Conservation (phyloP, 225 moss, liverwort and hornwort species). For the Rhytidiadelphus loreus region DNA sequence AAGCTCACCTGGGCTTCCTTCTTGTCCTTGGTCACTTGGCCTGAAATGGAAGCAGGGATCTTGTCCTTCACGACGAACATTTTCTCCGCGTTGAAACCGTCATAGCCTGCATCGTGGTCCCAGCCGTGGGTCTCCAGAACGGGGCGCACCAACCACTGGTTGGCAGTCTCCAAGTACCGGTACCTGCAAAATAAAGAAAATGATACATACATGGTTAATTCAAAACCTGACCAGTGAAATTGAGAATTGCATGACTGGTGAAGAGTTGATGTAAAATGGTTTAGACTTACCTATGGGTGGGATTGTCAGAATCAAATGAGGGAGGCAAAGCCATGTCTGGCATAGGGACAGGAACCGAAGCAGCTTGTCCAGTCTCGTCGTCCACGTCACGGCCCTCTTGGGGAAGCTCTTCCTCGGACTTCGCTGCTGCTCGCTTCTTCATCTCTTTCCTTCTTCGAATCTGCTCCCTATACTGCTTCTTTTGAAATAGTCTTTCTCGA, state of each 20-base stretch:
- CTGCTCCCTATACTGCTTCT: conserved; percentile 45
- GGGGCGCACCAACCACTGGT: conserved; percentile 52
- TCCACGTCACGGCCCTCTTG: conserved; percentile 19
- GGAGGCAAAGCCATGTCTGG: conserved; percentile 45
- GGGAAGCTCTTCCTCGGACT: conserved; percentile 23
- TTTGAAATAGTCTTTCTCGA: conserved; percentile 43
- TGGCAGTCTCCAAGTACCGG: conserved; percentile 43
- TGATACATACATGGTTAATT: neutral
- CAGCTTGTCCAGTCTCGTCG: conserved; percentile 39
- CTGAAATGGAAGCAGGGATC: conserved; percentile 35
- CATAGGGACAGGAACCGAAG: conserved; percentile 47
- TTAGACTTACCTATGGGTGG: conserved; percentile 22
- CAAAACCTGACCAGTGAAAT: neutral
- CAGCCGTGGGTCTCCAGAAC: conserved; percentile 54
- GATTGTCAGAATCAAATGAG: conserved; percentile 44
- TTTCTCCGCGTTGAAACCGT: conserved; percentile 47
- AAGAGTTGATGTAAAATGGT: neutral
- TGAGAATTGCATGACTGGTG: neutral
- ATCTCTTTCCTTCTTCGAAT: conserved; percentile 30
- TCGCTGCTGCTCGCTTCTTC: conserved; percentile 22
- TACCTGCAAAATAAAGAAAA: conserved; percentile 21
- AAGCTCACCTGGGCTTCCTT: conserved; percentile 46
- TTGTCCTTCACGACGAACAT: conserved; percentile 40
- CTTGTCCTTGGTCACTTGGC: conserved; percentile 47
- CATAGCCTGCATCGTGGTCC: conserved; percentile 52